These are phyloP conservation scores for Yueomyces sp. DNA, from an alignment of 805 yeast genomes.

Conservation along the genomic window DNA sequence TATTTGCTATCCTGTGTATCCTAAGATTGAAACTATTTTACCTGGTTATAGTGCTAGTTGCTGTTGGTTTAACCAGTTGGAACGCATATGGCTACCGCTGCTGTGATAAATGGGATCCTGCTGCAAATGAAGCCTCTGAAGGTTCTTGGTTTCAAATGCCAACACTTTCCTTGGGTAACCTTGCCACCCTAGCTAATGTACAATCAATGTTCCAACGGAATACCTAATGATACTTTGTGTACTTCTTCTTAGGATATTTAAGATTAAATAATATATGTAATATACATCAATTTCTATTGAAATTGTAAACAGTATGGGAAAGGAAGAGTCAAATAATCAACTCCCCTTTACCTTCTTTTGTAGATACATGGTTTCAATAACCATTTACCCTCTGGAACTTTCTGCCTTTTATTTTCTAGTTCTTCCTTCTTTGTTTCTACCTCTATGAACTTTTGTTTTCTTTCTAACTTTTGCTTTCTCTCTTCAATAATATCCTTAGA, in stretches of 20 bases:
- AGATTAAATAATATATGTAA: background rate
- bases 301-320: too few relatives aligned
- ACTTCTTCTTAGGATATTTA: background rate
- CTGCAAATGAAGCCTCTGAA: conserved; percentile 3
- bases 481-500: conserved; percentile 52
- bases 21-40: conserved; percentile 64
- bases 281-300: too few relatives aligned
- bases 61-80: conserved; percentile 58
- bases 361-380: conserved; percentile 91
- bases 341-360: conserved; percentile 49
- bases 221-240: background rate
- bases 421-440: conserved; percentile 49
- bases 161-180: conserved; percentile 15
- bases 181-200: conserved; percentile 13
- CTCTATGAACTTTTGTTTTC: conserved; percentile 58
- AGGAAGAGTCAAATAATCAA: too few relatives aligned
- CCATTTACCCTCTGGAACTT: conserved; percentile 71
- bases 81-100: conserved; percentile 84
- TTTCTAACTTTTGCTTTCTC: conserved; percentile 44
- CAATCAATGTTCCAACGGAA: conserved; percentile 17
- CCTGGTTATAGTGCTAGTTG: conserved; percentile 49
- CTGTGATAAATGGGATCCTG: conserved; percentile 74
- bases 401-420: conserved; percentile 39
- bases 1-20: conserved; percentile 64
- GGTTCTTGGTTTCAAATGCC: conserved; percentile 21